phyloP scores from a whole-genome alignment of 148 eudicot species.

The Camellia sinensis region DNA sequence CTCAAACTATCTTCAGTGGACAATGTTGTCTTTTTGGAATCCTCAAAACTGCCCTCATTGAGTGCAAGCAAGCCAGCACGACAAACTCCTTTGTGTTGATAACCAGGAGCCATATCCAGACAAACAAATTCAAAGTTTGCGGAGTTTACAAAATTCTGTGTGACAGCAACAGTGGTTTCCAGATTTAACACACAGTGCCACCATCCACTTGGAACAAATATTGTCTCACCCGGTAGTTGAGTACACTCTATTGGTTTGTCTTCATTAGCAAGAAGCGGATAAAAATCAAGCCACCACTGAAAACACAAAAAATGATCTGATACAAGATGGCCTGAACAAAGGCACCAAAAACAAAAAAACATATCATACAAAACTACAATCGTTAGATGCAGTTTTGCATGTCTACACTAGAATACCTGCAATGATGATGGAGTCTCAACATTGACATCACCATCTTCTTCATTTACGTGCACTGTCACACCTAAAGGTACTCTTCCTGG shows the following conservation, averaged over 20 bases:
- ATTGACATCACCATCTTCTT: conserved; percentile 94
- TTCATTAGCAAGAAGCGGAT: conserved; percentile 81
- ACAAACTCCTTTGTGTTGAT: conserved; percentile 88
- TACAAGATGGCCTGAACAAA: not conserved
- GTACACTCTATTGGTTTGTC: conserved; percentile 94
- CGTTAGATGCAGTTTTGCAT: not conserved
- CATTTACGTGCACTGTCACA: conserved; percentile 94
- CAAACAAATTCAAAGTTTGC: conserved; percentile 89
- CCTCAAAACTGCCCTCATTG: conserved; percentile 40
- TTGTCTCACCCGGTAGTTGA: conserved; percentile 94
- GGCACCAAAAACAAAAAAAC: not conserved
- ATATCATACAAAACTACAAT: not conserved
- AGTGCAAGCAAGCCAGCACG: conserved; percentile 95
- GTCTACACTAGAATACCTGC: conserved; percentile 52
- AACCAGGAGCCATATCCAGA: conserved; percentile 99
- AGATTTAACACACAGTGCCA: conserved; percentile 97
- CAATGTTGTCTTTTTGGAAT: conserved; percentile 24
- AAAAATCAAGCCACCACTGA: conserved; percentile 98
- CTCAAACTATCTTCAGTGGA: conserved; percentile 25
- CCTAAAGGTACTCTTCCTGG: conserved; percentile 98
- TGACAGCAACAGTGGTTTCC: conserved; percentile 85
- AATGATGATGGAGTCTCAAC: conserved; percentile 88
- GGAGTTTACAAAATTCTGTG: conserved; percentile 90
- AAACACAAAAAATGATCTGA: conserved; percentile 16
- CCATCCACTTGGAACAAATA: conserved; percentile 98